Conservation (phyloP, 2,329 filamentous ascomycete species). For the Thielaviopsis ethacetica region DNA sequence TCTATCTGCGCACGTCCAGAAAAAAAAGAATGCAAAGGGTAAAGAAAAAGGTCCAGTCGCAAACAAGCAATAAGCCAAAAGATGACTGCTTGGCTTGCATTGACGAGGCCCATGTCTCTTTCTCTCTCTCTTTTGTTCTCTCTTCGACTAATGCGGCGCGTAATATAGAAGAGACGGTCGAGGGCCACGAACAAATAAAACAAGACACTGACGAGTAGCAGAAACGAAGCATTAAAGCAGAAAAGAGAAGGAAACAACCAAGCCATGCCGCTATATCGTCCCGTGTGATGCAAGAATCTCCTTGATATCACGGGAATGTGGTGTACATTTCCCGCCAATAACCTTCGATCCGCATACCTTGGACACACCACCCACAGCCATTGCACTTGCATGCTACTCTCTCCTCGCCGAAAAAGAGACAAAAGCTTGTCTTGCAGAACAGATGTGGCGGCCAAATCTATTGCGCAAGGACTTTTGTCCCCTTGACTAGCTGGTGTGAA, state of each 20-base stretch:
- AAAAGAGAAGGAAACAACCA: too few species aligned
- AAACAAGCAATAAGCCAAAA: background rate
- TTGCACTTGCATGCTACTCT: background rate
- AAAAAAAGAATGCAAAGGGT: background rate
- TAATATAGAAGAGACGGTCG: background rate
- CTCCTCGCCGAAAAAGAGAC: background rate
- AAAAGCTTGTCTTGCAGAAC: background rate
- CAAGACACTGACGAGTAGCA: background rate
- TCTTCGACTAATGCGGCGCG: background rate
- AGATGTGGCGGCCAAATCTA: background rate
- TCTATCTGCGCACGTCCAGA: background rate
- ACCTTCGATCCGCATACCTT: background rate
- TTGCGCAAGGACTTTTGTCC: background rate
- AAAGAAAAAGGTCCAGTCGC: background rate
- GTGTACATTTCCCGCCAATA: background rate
- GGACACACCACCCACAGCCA: too few species aligned
- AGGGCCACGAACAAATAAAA: background rate
- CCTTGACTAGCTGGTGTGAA: background rate
- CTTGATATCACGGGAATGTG: background rate
- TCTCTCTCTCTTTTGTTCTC: background rate
- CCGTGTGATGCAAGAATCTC: background rate
- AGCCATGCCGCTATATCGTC: too few species aligned
- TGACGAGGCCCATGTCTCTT: background rate
- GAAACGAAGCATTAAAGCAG: background rate
- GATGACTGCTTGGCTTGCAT: background rate